Percentiles rank a stretch among this genome's conserved stretches.
Evolutionary conservation across 2,329 filamentous ascomycete genomes (phyloP).

Genomic region (Sarocladium oryzae): DNA sequence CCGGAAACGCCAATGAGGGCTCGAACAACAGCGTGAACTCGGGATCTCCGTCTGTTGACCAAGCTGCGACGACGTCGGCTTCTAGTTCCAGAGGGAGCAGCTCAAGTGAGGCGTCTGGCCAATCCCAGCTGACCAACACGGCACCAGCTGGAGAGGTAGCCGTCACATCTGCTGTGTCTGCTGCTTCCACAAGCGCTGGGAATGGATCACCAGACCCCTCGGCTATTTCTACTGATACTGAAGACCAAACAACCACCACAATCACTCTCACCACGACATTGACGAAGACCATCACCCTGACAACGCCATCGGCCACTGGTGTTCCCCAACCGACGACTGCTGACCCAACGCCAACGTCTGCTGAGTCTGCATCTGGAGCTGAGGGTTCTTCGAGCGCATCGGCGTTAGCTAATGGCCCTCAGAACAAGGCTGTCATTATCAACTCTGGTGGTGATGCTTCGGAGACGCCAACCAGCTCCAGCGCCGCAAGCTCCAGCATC

Average conservation of each 20-base stretch:
- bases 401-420: not conserved
- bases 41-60: not conserved
- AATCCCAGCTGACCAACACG: not conserved
- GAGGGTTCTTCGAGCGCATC: not conserved
- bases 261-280: slow-evolving; percentile 3
- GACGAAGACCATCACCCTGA: slow-evolving; percentile 7
- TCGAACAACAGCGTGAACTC: not conserved
- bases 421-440: not conserved
- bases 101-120: not conserved
- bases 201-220: not conserved
- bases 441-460: not conserved
- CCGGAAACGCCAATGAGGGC: not conserved
- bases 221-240: too few relatives aligned
- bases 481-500: not conserved
- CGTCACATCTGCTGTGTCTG: not conserved
- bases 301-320: not conserved
- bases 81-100: not conserved
- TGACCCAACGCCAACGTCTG: too few relatives aligned
- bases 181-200: too few relatives aligned
- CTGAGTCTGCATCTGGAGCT: not conserved
- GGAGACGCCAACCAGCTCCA: not conserved
- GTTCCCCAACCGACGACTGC: too few relatives aligned
- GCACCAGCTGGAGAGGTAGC: not conserved
- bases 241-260: not conserved
- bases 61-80: not conserved